These are phyloP conservation scores for Capronia epimyces DNA, from an alignment of 2,329 filamentous ascomycete genomes.

Conservation along the genomic window DNA sequence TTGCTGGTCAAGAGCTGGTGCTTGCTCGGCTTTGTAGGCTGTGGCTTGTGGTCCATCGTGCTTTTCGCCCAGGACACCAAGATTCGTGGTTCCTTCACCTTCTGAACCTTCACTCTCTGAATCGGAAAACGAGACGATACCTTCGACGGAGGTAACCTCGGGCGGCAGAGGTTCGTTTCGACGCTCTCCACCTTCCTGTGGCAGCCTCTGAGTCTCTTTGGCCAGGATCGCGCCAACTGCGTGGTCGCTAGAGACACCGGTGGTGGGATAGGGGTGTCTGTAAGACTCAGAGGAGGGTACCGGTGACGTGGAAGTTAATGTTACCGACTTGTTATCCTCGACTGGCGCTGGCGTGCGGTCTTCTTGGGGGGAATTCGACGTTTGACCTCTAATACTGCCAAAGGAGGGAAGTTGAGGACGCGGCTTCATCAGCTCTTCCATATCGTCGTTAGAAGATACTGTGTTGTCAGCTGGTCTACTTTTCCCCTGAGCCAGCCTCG, in stretches of 20 bases:
- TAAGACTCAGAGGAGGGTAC: slow-evolving; percentile 33
- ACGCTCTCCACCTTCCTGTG: neutral
- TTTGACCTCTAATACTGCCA: slow-evolving; percentile 53
- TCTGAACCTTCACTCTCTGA: slow-evolving; percentile 36
- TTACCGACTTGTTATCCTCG: slow-evolving; percentile 4
- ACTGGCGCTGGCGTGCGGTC: slow-evolving; percentile 3
- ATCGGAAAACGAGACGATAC: slow-evolving; percentile 59
- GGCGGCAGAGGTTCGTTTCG: slow-evolving; percentile 62
- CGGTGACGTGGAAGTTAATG: slow-evolving; percentile 6
- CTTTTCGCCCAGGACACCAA: neutral
- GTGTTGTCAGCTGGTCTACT: slow-evolving; percentile 32
- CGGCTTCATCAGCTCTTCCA: slow-evolving; percentile 54
- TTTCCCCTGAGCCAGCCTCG: slow-evolving; percentile 37
- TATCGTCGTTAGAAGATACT: slow-evolving; percentile 43
- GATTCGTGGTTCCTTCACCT: slow-evolving; percentile 1
- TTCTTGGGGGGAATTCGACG: slow-evolving; percentile 30
- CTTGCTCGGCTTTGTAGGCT: neutral
- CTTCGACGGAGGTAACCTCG: slow-evolving; percentile 65
- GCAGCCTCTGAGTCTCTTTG: slow-evolving; percentile 37
- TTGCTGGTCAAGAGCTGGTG: slow-evolving; percentile 3
- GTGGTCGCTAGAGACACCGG: slow-evolving; percentile 47
- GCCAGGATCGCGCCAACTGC: slow-evolving; percentile 47
- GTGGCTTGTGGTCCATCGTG: neutral
- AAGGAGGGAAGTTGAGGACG: slow-evolving; percentile 57
- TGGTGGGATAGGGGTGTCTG: slow-evolving; percentile 32